Percentiles rank a stretch among this genome's conserved stretches.
These are phyloP conservation scores for Paramarasmius palmivorus DNA, from an alignment of 1,284 basidiomycete species.

Conservation along the genomic window DNA sequence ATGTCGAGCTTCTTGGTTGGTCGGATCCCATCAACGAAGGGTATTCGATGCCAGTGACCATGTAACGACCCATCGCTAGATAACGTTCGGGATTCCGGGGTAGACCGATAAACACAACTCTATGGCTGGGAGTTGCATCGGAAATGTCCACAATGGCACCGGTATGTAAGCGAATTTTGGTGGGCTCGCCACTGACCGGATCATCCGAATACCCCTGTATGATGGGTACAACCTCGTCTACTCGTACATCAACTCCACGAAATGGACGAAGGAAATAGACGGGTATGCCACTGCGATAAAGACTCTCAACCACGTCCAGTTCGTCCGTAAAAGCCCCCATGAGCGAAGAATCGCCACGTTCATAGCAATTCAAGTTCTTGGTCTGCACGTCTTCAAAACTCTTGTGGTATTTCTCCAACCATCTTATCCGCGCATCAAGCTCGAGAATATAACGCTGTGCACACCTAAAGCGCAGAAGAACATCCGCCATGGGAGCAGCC, in stretches of 20 bases:
- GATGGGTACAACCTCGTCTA: background rate
- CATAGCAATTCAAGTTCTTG: background rate
- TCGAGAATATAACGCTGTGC: background rate
- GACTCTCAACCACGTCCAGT: background rate
- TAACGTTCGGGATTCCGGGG: conserved; percentile 3
- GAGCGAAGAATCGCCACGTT: background rate
- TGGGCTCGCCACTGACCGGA: no score
- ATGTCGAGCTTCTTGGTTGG: conserved; percentile 2
- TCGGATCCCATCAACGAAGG: background rate
- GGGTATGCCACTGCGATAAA: background rate
- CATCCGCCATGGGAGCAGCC: background rate
- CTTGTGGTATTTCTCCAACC: background rate
- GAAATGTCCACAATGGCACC: background rate
- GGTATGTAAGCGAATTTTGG: background rate
- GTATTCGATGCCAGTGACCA: background rate
- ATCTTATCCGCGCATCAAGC: background rate
- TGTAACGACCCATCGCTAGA: background rate
- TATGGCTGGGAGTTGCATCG: background rate
- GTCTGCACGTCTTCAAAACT: background rate
- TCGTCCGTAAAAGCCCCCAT: conserved; percentile 5
- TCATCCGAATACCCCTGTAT: background rate
- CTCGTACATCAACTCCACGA: background rate
- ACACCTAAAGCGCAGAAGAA: background rate
- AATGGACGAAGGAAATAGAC: background rate
- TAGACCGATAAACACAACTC: background rate